Base-by-base conservation (phyloP, 176 grass and related monocot species). In the Musa troglodytarum region DNA sequence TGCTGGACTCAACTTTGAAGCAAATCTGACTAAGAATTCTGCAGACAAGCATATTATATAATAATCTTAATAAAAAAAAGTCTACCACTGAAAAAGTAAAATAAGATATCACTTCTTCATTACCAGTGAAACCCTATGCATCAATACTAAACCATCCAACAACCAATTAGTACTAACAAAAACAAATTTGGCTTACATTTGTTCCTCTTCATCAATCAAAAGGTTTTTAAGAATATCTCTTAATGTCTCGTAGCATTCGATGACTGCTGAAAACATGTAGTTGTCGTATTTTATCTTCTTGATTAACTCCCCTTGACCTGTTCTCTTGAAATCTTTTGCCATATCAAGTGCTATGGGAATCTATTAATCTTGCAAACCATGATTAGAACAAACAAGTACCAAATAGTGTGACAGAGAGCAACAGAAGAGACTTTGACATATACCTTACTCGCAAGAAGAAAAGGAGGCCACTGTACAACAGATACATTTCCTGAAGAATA, bases 381-480 rank as follows among this genome's bases (percentile, higher is more conserved):
- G 29, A 65, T 53, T 65, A 65, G 49, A 28, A 28, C 6, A 54
- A 56, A 10, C 11, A 29, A 74, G 53, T 29, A 57, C 5, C 5
- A 10, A 17, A 28, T 1, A 56, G 16, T 8, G 0, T 51, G 49
- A 71, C 63, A 21, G 17, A 62, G 54, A 69, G 71, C n/a, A 79
- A 25, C 28, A 80, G 6, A 65, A 52, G 1, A 86, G 26, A 14
- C 49, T 74, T 1, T 55, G 54, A 24, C 12, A 17, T 58, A 65
- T 85, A 99, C 95, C 88, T 91, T 99, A 79, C 90, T 99, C 53
- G 90, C 95, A 77, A 99, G 95, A 82, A 99, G 95, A 74, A 93
- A 99, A 79, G 86, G 88, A 84, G 95, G 95, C 88, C 90, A 99
- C 34, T 91, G 95, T 55, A 89, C 70, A 79, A 92, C 95, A 61